Conservation (phyloP, 305 asterid genomes). For the Petunia hybrid region DNA sequence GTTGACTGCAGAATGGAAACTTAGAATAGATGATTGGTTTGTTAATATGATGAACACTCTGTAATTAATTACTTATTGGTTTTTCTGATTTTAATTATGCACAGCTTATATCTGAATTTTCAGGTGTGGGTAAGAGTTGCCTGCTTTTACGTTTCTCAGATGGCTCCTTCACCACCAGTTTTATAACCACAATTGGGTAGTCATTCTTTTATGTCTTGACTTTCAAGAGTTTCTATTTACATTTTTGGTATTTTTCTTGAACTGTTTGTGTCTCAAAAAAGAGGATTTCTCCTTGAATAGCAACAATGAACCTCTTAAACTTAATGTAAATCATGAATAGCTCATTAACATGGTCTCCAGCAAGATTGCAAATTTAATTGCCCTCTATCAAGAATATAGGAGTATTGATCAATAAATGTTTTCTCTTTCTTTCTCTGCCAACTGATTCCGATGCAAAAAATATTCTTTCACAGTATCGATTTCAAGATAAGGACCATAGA, state of each 20-base stretch:
- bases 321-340: neutral
- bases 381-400: conserved; percentile 4
- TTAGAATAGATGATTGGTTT: neutral
- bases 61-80: neutral
- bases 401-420: neutral
- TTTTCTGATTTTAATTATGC: conserved; percentile 13
- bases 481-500: conserved; percentile 51
- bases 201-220: conserved; percentile 26
- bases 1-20: neutral
- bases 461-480: conserved; percentile 42
- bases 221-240: neutral
- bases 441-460: neutral
- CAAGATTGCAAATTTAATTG: conserved; percentile 8
- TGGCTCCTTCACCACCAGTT: conserved; percentile 57
- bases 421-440: neutral
- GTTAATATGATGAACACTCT: neutral
- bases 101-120: conserved; percentile 25
- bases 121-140: conserved; percentile 62
- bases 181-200: conserved; percentile 53
- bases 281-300: conserved; percentile 2
- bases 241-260: neutral
- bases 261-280: neutral
- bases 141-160: conserved; percentile 55
- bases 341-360: conserved; percentile 13
- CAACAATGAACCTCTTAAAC: conserved; percentile 12